Base-by-base conservation (phyloP, 768 basidiomycete species). In the Strobilomyces dryophilus region DNA sequence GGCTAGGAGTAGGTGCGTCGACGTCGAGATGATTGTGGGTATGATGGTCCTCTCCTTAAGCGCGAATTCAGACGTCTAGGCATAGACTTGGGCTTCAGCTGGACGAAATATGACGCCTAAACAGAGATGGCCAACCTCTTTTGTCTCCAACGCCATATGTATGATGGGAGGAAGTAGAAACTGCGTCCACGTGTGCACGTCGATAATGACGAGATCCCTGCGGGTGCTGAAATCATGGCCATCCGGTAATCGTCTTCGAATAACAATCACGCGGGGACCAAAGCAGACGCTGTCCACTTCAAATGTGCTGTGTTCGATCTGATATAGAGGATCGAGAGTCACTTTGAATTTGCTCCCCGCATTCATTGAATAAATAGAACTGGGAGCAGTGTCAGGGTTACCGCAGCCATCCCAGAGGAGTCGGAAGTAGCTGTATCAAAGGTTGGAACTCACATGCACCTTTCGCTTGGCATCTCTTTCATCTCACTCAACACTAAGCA, bases 1-100 rank as follows among this genome's bases (percentile, higher is more conserved):
- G 9, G 58, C 47, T 5, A 66, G 26, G 1, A 65, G 17, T 5
- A 64, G 21, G 49, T 64, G 61, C 2, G 63, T 62, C 18, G 58
- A 60, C 6, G 64, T 64, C 8, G 63, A 64, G 21, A 64, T 24
- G 21, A 42, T 42, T 40, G 14, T 35, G 7, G 41, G 54, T 7
- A 20, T 5, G 14, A 27, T 36, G 2, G 29, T 36, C 0, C 21
- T 57, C 5, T 47, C 32, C 15, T 21, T 17, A 3, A 5, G 17
- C 2, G 4, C n/a, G 26, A 26, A n/a, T 17, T 49, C 26, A 17
- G 41, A 5, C 4, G 45, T 11, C 63, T 64, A 26, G 20, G 29
- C 17, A 14, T 18, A 27, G 26, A 18, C 9, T 48, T 26, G 4
- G 29, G 21, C 12, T 24, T 18, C 6, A 18, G 27, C 18, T 26